phyloP scores from a whole-genome alignment of 345 rosid species.

The Erodium maritimum region DNA sequence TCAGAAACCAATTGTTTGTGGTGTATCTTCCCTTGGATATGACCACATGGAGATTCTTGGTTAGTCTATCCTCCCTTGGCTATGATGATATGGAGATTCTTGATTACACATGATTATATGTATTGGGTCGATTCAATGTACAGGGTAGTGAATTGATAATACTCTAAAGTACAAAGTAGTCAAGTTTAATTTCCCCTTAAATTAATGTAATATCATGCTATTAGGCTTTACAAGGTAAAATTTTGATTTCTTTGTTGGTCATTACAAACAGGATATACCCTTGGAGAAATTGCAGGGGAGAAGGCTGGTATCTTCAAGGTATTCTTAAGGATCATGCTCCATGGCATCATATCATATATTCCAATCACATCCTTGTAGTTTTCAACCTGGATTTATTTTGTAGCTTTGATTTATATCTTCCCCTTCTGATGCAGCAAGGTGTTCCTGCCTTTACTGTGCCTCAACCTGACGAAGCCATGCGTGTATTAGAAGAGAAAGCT shows the following conservation, averaged over 20 bases:
- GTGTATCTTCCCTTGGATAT: conserved; percentile 84
- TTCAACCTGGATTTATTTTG: background rate
- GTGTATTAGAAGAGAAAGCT: conserved; percentile 75
- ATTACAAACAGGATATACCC: conserved; percentile 65
- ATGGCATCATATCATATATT: background rate
- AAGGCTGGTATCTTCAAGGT: conserved; percentile 99
- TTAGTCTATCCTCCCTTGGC: conserved; percentile 35
- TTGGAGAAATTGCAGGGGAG: conserved; percentile 91
- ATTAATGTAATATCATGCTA: background rate
- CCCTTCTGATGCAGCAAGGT: conserved; percentile 35
- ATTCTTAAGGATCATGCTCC: conserved; percentile 8
- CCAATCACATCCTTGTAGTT: background rate
- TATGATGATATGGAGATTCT: conserved; percentile 3
- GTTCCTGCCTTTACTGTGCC: conserved; percentile 88
- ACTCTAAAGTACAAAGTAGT: too few relatives aligned
- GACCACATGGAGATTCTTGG: conserved; percentile 99
- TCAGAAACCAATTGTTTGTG: conserved; percentile 72
- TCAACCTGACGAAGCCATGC: conserved; percentile 95
- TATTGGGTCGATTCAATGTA: background rate
- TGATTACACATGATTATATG: background rate
- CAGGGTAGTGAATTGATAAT: background rate
- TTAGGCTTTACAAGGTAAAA: background rate
- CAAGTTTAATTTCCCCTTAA: too few relatives aligned
- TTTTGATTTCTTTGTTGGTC: conserved; percentile 13
- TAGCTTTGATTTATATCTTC: conserved; percentile 1